Percentiles rank a stretch among this genome's conserved stretches.
Evolutionary conservation across 2,329 filamentous ascomycete genomes (phyloP).

Genomic region (Helotiales sp.): DNA sequence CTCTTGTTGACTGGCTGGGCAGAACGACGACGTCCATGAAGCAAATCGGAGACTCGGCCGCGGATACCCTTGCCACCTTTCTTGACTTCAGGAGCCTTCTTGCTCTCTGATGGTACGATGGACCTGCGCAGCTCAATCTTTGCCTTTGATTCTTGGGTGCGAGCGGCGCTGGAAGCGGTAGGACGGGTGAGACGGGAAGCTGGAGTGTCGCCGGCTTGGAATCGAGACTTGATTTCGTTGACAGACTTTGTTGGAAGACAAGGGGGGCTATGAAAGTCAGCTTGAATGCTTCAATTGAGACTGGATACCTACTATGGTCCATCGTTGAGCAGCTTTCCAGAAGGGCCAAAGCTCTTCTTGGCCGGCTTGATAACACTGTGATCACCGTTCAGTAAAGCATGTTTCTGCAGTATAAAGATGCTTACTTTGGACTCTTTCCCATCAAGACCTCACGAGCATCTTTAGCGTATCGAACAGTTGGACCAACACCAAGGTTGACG

Average conservation of each 20-base stretch:
- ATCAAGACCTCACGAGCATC: constrained; percentile 21
- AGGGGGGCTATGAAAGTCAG: background rate
- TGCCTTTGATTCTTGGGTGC: constrained; percentile 4
- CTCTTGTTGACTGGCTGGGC: background rate
- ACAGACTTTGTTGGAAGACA: background rate
- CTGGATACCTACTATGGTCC: constrained; percentile 2
- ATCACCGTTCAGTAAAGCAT: background rate
- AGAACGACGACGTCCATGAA: constrained; percentile 14
- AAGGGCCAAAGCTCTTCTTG: background rate
- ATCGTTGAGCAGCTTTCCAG: background rate
- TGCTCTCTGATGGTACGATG: background rate
- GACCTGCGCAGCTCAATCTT: background rate
- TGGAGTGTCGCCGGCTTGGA: background rate
- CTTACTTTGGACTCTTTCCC: constrained; percentile 10
- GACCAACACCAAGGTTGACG: constrained; percentile 14
- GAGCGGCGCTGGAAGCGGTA: background rate
- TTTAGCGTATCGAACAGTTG: constrained; percentile 10
- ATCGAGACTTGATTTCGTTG: constrained; percentile 5
- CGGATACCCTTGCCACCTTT: constrained; percentile 11
- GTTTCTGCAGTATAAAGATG: no score
- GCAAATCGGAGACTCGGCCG: constrained; percentile 5
- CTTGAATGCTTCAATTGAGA: background rate
- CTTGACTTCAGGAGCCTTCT: constrained; percentile 8
- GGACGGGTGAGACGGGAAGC: background rate
- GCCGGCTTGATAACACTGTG: background rate